A percentile compares a stretch with the other conserved stretches of the same genome.
Evolutionary conservation across 2,329 filamentous ascomycete species (phyloP).

Genomic region (Penicillium psychrosexuale): DNA sequence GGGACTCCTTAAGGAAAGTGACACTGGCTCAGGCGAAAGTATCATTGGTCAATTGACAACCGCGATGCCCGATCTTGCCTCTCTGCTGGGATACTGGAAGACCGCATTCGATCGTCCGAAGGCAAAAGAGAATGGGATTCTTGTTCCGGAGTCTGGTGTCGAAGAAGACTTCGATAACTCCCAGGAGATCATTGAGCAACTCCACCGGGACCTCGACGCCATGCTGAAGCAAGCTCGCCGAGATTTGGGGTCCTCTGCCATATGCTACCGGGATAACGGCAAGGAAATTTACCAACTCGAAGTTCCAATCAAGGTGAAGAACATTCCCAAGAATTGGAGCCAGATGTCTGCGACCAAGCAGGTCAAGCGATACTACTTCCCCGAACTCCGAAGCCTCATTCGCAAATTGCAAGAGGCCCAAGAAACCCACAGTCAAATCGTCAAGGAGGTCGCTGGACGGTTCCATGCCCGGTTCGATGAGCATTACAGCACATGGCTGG

Average conservation of each 20-base stretch:
- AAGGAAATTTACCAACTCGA: conserved; percentile 98
- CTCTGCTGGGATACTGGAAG: conserved; percentile 79
- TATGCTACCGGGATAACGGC: conserved; percentile 79
- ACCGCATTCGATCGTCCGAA: conserved; percentile 81
- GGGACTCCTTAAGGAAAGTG: conserved; percentile 69
- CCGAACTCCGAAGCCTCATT: conserved; percentile 76
- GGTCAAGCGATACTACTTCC: conserved; percentile 92
- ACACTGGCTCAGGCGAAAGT: conserved; percentile 59
- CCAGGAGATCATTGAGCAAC: conserved; percentile 68
- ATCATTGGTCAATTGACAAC: conserved; percentile 79
- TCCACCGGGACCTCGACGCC: conserved; percentile 68
- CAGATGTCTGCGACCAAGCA: conserved; percentile 93
- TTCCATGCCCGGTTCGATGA: conserved; percentile 88
- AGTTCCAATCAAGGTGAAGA: conserved; percentile 77
- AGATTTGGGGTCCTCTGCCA: conserved; percentile 68
- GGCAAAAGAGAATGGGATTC: conserved; percentile 73
- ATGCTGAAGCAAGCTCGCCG: conserved; percentile 69
- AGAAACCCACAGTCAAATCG: conserved; percentile 86
- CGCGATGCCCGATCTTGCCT: conserved; percentile 78
- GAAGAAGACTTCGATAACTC: conserved; percentile 91
- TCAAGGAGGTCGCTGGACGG: conserved; percentile 77
- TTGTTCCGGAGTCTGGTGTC: conserved; percentile 82
- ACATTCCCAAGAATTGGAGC: conserved; percentile 78
- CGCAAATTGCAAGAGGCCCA: conserved; percentile 89
- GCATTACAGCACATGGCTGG: conserved; percentile 80